Evolutionary conservation across 345 rosid species (phyloP), one percentile per base, ranked within the genome.

Genomic region (Bruguiera gymnorhiza): DNA sequence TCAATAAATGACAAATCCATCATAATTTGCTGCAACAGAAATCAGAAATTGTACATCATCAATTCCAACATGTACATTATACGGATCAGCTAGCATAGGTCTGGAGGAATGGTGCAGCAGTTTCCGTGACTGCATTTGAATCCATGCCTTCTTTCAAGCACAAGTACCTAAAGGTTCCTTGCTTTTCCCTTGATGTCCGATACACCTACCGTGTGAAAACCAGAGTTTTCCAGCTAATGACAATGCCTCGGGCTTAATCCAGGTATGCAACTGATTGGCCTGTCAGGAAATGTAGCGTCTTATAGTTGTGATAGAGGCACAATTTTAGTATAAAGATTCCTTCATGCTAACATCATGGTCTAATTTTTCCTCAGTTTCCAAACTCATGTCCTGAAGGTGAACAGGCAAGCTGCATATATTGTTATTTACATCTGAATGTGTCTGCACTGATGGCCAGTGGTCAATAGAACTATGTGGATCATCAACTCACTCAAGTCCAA

Each of bases 21-120:
- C 15, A 32, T 6, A 8, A 32, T 61, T 57, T 68, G 20, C 39
- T 21, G 55, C 62, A 78, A 90, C 83, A 73, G 93, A 92, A 64
- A 92, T 89, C 76, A 92, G 78, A 82, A 92, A 86, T 74, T 90
- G 93, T 46, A 97, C 96, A 82, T 90, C 97, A 60, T 82, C 84
- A 54, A 92, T 79, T 72, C 87, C 94, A 79, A 74, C 76, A 27
- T 82, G 91, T 19, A 93, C 94, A 74, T 88, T 95, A 80, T 82
- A 92, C 73, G 87, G 81, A 82, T 92, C 97, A 54, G 36, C 36
- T 6, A 32, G 87, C 99, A 82, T 92, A 92, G 79, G 94, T 87
- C 71, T 91, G 85, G 73, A 98, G 98, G 77, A 92, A 85, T 92
- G 97, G 83, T 88, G 91, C 70, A 87, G 75, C 75, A 95, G 72